Base-by-base conservation (phyloP, 257 asterid species). In the Capsicum chinense region DNA sequence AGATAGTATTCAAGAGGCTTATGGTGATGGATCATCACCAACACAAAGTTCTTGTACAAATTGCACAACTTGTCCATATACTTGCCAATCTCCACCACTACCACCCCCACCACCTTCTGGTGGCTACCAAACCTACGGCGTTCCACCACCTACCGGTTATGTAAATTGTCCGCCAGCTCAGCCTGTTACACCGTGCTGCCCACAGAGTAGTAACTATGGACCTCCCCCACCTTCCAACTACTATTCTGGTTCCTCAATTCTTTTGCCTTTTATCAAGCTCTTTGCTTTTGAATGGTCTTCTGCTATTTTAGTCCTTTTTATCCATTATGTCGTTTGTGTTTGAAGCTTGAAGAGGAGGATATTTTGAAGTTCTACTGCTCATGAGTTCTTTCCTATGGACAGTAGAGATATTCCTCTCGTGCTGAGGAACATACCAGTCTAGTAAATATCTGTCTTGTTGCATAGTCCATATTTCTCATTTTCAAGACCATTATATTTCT, bases 141-240 rank as follows among this genome's bases (percentile, higher is more conserved):
- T 68, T n/a, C 82, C 88, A 19, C 83, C 87, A 2, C 88, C 90
- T 14, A 54, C 70, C 8, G 85, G 79, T 33, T 84, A 84, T n/a
- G 87, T 6, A 33, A 79, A 82, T 57, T 88, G 90, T 79, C 89
- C 90, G 1, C 90, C 90, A 56, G 54, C 68, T 54, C 83, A 59
- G 50, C 83, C 89, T 8, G 71, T 17, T 54, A 9, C 14, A 42
- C 83, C 70, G 3, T 88, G 90, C 84, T 84, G 89, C 54, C 89
- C 80, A 69, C 70, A 88, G 70, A 14, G 33, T 54, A 76, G 26
- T 78, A 78, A 78, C 21, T 52, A 52, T 54, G 82, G 64, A 54
- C 82, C 82, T 78, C 82, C 90, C 7, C 84, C 86, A 50, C 88
- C 90, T 21, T 57, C 76, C 35, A 16, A 21, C 21, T 84, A 84